Base-by-base conservation (phyloP, 2,329 filamentous ascomycete species). In the Trichoderma polysporum region DNA sequence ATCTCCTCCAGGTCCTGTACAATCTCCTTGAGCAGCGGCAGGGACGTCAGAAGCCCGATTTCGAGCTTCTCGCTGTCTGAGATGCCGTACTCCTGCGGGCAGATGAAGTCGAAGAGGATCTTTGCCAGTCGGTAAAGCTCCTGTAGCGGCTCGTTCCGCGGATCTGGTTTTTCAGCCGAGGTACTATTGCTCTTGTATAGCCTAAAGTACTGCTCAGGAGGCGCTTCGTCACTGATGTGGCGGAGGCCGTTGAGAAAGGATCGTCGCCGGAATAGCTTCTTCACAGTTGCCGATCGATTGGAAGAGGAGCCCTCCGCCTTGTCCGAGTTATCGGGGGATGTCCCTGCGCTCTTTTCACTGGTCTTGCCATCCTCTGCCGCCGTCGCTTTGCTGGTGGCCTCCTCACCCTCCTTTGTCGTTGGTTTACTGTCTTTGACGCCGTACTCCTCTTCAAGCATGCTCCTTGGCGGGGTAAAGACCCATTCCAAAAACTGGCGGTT, bases 51-150 rank as follows among this genome's bases (percentile, higher is more conserved):
- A 1, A 99, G 86, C 2, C 95, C 95, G 77, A 99, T 99, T 77
- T 99, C 95, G n/a, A 99, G 86, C 83, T 99, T 99, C 80, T 99
- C 95, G 68, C 89, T 90, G 74, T 97, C 91, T 4, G 91, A 93
- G 71, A 99, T 99, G 63, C 95, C 95, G 75, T 99, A 99, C 79
- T 99, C 95, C 74, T 99, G 95, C 1, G 95, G 95, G 64, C 95
- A 97, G 73, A 99, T 97, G 77, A 97, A 99, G 79, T 99, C 95
- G 74, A 99, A 99, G 15, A 99, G 82, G 13, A 98, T 90, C 79
- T 99, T 99, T 66, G 93, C 92, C 54, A 97, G 84, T 72, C 92
- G 92, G 79, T 98, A 99, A 65, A 99, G 84, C 78, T 99, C 94
- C 69, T 95, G 89, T 50, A 99, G 84, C 69, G 95, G 95, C 71